Evolutionary conservation across 208 protist genomes (phyloP), one percentile per base, ranked within the genome.

Genomic region (Leishmania major): DNA sequence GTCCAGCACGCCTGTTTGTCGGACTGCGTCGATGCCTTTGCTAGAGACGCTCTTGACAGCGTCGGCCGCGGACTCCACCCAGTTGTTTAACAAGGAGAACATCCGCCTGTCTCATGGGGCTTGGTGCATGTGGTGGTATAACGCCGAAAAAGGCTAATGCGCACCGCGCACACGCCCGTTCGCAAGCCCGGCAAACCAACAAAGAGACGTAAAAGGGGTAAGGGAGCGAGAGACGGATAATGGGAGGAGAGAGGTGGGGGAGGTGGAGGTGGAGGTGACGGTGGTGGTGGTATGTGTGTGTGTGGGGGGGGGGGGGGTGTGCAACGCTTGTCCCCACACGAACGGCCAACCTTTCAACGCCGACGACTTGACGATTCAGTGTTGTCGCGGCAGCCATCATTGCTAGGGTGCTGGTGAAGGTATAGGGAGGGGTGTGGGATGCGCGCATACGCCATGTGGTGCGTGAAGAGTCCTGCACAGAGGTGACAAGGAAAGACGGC

Each of bases 21-120:
- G 83, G 17, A 89, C 84, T n/a, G 81, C 71, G 7, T 93, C 82
- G 25, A 86, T 75, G 28, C 89, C 80, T 49, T 93, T 80, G 49
- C 89, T 80, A 3, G 88, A 90, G 31, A 93, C 57, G 15, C 81
- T 70, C 28, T 86, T 83, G 57, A 92, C 86, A 37, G 81, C 82
- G n/a, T 86, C 88, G 1, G 88, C 71, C 0, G 91, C 89, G 19
- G 84, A 87, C 40, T 88, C 76, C 7, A 89, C 62, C 77, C 88
- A 85, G 11, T 66, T 73, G 28, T 51, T 89, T 2, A 94, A 82
- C 8, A 75, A 72, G 40, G 78, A 82, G 81, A 92, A 93, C 91
- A 92, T 94, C 13, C 10, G 37, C 31, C 45, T 10, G 55, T 51
- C 31, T 17, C n/a, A 75, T 57, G 37, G 17, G 13, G 69, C 25